These are phyloP conservation scores for Penicillium flavigenum DNA, from an alignment of 495 filamentous ascomycete species.

Conservation along the genomic window DNA sequence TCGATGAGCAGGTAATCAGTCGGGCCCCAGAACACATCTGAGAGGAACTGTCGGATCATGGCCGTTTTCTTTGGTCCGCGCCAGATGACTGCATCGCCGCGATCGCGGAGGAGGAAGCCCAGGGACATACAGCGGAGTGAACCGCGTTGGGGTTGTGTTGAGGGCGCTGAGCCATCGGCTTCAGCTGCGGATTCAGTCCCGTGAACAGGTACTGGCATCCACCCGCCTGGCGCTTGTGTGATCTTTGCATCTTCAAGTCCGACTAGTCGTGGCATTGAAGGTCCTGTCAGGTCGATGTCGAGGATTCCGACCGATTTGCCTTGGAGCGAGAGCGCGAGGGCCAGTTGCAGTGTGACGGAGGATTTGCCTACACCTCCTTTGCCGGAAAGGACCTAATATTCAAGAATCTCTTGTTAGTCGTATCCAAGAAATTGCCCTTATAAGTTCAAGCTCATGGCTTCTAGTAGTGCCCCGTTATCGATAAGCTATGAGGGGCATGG, in stretches of 20 bases:
- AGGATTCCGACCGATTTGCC: conserved; percentile 90
- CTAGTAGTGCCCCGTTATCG: conserved; percentile 36
- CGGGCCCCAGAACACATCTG: conserved; percentile 86
- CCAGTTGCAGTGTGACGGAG: conserved; percentile 91
- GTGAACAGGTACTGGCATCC: conserved; percentile 85
- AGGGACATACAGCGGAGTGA: conserved; percentile 87
- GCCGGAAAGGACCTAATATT: conserved; percentile 72
- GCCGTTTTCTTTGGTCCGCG: conserved; percentile 98
- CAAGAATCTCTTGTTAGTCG: conserved; percentile 2
- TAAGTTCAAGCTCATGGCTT: neutral
- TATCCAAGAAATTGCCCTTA: neutral
- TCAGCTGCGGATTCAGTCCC: conserved; percentile 30
- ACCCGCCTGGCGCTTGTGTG: conserved; percentile 82
- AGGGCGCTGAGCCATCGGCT: conserved; percentile 9
- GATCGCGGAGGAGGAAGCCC: conserved; percentile 79
- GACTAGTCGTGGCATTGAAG: conserved; percentile 92
- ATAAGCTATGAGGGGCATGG: conserved; percentile 33
- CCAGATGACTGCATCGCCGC: conserved; percentile 93
- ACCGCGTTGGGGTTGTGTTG: conserved; percentile 40
- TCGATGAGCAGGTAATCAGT: conserved; percentile 91
- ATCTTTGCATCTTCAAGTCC: conserved; percentile 86
- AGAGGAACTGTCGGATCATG: conserved; percentile 95
- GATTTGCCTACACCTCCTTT: conserved; percentile 99
- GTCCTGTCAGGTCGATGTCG: conserved; percentile 93
- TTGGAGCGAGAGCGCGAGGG: conserved; percentile 79